Conservation (phyloP, 257 asterid species). For the Datura wrightii region DNA sequence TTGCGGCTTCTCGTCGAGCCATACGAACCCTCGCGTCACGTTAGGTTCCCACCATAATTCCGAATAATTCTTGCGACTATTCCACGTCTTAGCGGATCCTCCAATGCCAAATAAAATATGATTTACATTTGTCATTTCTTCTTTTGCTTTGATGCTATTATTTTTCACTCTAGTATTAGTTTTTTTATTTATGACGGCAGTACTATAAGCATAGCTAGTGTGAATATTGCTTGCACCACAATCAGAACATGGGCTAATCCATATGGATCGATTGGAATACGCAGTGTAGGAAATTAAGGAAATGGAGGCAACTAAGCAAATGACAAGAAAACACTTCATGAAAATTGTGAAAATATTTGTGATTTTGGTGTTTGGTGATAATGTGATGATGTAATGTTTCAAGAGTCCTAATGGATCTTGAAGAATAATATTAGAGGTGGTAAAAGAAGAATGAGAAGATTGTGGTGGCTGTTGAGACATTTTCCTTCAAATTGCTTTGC, state of each 20-base stretch:
- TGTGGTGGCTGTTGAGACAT: constrained; percentile 33
- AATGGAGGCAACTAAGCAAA: constrained; percentile 46
- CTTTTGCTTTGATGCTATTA: neutral
- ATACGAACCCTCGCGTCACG: constrained; percentile 72
- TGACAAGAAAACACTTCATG: constrained; percentile 51
- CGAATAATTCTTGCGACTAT: constrained; percentile 60
- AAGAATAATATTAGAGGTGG: constrained; percentile 27
- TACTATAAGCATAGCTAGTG: constrained; percentile 14
- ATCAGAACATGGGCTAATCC: constrained; percentile 41
- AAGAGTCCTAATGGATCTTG: constrained; percentile 42
- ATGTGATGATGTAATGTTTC: constrained; percentile 26
- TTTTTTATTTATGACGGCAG: neutral
- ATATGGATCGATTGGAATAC: constrained; percentile 41
- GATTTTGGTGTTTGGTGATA: constrained; percentile 27
- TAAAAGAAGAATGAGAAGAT: neutral
- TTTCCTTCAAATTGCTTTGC: too few species aligned
- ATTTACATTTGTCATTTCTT: constrained; percentile 50
- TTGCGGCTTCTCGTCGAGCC: constrained; percentile 65
- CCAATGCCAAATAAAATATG: constrained; percentile 84
- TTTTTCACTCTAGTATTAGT: neutral
- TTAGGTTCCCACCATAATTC: constrained; percentile 91
- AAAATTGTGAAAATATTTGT: constrained; percentile 36
- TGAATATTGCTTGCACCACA: constrained; percentile 30
- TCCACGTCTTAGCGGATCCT: constrained; percentile 82
- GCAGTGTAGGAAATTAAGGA: constrained; percentile 51